Base-by-base conservation (phyloP, 305 asterid species). In the Fraxinus albicans region DNA sequence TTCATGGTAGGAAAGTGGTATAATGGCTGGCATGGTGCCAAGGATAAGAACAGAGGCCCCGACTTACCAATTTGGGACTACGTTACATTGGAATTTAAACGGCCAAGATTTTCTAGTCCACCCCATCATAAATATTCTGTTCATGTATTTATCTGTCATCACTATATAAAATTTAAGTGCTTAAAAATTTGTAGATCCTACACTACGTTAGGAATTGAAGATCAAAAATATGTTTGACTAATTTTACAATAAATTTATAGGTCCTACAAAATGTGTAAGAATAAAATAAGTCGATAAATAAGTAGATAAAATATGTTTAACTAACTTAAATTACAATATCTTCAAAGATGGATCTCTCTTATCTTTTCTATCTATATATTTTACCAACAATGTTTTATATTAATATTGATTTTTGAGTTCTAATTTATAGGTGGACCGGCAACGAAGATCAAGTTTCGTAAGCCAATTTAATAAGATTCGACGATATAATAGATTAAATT, bases 31-130 rank as follows among this genome's bases (percentile, higher is more conserved):
- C 69, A 31, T 76, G 60, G 44, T 21, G 70, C 38, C 40, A 50
- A 77, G 87, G 93, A 90, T 90, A 88, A 90, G 93, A 87, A 90
- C 84, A 81, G 21, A 77, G 80, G 87, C 82, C 60, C 87, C 89
- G 88, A 86, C 88, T 89, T 85, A 85, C 84, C 85, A 44, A 89
- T 87, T 81, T 86, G 83, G 84, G 87, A 80, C 80, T 81, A 31
- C 36, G 86, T 82, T 85, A 84, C 88, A 74, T 86, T 79, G 85
- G 86, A 87, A 84, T 81, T 84, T 83, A 84, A 82, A 81, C 86
- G 86, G 53, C 53, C 53, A 42, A 42, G 17, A 9, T 42, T 42
- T 42, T 42, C 53, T 42, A 42, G 53, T 42, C 82, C 76, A 25
- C 58, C 19, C 1, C 60, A 1, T 50, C 60, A 50, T 50, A 50